Base-by-base conservation (phyloP, 1,139 yeast genomes). In the Chernovozyma sophiae-reginae region DNA sequence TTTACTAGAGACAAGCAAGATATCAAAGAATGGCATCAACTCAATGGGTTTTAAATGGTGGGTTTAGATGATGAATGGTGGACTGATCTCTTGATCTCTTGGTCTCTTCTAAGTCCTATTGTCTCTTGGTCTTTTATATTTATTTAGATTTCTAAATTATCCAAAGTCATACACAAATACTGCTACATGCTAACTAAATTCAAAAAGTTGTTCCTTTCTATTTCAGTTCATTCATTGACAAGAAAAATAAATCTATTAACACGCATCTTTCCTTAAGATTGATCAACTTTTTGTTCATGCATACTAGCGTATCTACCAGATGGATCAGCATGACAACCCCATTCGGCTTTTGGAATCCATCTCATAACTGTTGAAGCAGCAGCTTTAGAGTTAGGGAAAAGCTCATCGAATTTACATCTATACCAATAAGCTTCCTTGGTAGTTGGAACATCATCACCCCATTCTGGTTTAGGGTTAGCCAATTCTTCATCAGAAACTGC, bases 341-440 rank as follows among this genome's bases (percentile, higher is more conserved):
- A 92, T 66, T 92, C 98, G 47, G 97, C 97, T 77, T 94, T 92
- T 61, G 99, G 99, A 65, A 92, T 72, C 99, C 99, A 92, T 77
- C 98, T 84, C 96, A 86, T 89, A 44, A 92, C 98, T 17, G 98
- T 92, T 33, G 81, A 69, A 44, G 97, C 97, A 51, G 96, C 98
- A 51, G 96, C 92, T 62, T 80, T 76, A 52, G 84, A 79, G 41
- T 87, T 82, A 41, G 59, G 55, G 82, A 89, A 92, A 53, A 87
- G 68, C 53, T 86, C 94, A 64, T 94, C 98, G 58, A 92, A 92
- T 77, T 89, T 86, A 60, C 83, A 75, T 75, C 99, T 81, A 79
- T 92, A 92, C 95, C 96, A 92, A 80, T 87, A 92, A 37, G 98
- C 98, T 74, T 92, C 99, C 77, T 94, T 92, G 39, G 98, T 92